phyloP scores from a whole-genome alignment of 1,284 basidiomycete genomes.

The Ustilago sp. region DNA sequence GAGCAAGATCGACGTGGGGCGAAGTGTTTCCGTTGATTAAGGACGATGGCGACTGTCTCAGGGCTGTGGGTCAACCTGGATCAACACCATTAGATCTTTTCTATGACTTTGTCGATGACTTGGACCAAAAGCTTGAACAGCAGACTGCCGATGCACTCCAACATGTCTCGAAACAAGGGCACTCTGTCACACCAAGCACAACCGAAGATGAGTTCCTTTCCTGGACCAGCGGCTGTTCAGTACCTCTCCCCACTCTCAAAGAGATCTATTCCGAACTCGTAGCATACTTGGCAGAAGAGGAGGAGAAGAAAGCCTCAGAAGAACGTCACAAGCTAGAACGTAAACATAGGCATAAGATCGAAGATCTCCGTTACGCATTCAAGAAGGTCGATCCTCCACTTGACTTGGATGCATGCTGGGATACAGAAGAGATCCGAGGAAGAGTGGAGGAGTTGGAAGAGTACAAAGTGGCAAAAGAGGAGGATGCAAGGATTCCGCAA shows the following conservation, averaged over 20 bases:
- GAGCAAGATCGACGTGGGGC: constrained; percentile 89
- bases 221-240: constrained; percentile 29
- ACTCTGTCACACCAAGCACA: constrained; percentile 71
- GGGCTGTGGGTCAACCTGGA: constrained; percentile 88
- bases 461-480: constrained; percentile 43
- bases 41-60: constrained; percentile 83
- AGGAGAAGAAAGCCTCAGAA: constrained; percentile 70
- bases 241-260: constrained; percentile 21
- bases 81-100: constrained; percentile 95
- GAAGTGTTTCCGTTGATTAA: constrained; percentile 82
- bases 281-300: constrained; percentile 34
- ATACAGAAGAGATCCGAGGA: constrained; percentile 16
- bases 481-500: constrained; percentile 46
- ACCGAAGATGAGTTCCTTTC: constrained; percentile 73
- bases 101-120: constrained; percentile 89
- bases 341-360: constrained; percentile 85
- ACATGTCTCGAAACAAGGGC: constrained; percentile 75
- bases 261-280: constrained; percentile 29
- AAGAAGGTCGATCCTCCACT: constrained; percentile 83
- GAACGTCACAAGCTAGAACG: constrained; percentile 83
- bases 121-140: constrained; percentile 85
- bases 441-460: constrained; percentile 38
- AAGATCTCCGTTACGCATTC: constrained; percentile 94
- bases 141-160: constrained; percentile 77
- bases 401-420: constrained; percentile 46